Conservation (phyloP, 2,329 filamentous ascomycete species). For the Paraconiothyrium sp. region DNA sequence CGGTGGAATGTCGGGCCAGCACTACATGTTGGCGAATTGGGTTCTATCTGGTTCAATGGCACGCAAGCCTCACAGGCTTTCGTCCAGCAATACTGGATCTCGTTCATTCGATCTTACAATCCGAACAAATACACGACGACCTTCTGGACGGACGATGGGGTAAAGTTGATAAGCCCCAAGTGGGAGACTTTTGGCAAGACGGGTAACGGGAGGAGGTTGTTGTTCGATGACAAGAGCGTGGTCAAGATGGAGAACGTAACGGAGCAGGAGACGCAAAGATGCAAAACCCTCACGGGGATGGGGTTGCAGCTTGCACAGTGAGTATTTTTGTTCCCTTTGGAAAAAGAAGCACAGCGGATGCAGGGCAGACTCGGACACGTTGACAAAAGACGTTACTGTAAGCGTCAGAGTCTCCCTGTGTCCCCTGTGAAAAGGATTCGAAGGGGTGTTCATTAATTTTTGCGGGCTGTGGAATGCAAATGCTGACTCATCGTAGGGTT, state of each 20-base stretch:
- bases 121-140: slow-evolving; percentile 51
- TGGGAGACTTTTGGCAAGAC: slow-evolving; percentile 38
- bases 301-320: slow-evolving; percentile 43
- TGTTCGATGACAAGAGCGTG: slow-evolving; percentile 38
- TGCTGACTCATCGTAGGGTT: slow-evolving; percentile 23
- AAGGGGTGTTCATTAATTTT: background rate
- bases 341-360: no score
- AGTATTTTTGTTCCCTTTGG: slow-evolving; percentile 22
- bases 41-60: slow-evolving; percentile 52
- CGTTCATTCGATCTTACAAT: slow-evolving; percentile 53
- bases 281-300: slow-evolving; percentile 36
- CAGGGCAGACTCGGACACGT: no score
- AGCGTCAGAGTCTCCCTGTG: no score
- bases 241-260: slow-evolving; percentile 43
- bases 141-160: slow-evolving; percentile 28
- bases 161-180: slow-evolving; percentile 31
- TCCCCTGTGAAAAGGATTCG: background rate
- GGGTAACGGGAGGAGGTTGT: slow-evolving; percentile 31
- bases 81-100: slow-evolving; percentile 55
- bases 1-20: slow-evolving; percentile 58
- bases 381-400: no score
- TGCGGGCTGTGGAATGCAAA: slow-evolving; percentile 10
- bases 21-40: slow-evolving; percentile 49
- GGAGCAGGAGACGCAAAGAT: slow-evolving; percentile 32
- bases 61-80: slow-evolving; percentile 39